phyloP scores from a whole-genome alignment of 2,329 filamentous ascomycete species.

The Pseudogymnoascus sp. region DNA sequence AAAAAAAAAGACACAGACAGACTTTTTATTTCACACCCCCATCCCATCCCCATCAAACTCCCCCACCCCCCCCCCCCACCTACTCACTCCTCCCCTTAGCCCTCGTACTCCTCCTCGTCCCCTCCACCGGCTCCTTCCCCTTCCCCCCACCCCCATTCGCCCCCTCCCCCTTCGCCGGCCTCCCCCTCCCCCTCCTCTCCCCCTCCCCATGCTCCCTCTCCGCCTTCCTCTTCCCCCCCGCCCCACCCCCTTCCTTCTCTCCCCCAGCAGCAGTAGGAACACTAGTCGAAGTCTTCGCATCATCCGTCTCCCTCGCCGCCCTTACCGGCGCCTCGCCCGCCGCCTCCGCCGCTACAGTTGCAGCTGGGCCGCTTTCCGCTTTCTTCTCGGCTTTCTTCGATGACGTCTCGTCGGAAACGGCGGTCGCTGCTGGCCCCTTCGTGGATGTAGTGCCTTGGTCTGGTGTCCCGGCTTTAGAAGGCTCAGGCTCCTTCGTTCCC shows the following conservation, averaged over 20 bases:
- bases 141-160: neutral
- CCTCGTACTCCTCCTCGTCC: slow-evolving; percentile 15
- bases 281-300: neutral
- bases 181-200: neutral
- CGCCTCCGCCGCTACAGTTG: neutral
- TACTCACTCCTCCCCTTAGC: neutral
- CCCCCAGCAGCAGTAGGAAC: neutral
- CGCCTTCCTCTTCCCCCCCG: neutral
- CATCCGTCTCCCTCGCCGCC: neutral
- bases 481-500: neutral
- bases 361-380: neutral
- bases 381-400: neutral
- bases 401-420: too few species aligned
- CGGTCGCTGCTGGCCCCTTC: too few species aligned
- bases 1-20: neutral
- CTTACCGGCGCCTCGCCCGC: neutral
- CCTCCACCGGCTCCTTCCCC: neutral
- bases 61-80: neutral
- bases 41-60: neutral
- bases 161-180: neutral
- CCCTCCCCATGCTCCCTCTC: neutral
- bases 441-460: too few species aligned
- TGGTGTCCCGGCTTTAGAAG: neutral
- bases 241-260: neutral
- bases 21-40: neutral